Evolutionary conservation across 352 stramenopile species (phyloP).

Genomic region (Lagenidium sp.): DNA sequence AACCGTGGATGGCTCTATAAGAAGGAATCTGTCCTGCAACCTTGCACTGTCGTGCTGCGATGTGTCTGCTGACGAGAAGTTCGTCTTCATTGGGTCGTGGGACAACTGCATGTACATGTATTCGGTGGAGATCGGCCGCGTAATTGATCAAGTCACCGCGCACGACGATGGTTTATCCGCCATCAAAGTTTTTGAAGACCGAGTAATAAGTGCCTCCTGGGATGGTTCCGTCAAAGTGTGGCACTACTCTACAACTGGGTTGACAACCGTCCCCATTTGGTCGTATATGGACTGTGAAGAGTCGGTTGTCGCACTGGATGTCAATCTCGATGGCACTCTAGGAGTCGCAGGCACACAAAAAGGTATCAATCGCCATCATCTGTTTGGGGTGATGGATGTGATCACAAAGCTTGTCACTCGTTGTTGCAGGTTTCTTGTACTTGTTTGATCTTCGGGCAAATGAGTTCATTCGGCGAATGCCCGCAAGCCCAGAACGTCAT

Average conservation of each 20-base stretch:
- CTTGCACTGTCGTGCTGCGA: constrained; percentile 71
- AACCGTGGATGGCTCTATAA: constrained; percentile 49
- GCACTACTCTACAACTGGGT: constrained; percentile 61
- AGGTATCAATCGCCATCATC: too few relatives aligned
- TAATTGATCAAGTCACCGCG: constrained; percentile 73
- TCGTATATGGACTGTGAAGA: constrained; percentile 77
- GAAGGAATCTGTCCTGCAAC: constrained; percentile 66
- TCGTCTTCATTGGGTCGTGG: constrained; percentile 74
- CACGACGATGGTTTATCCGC: constrained; percentile 73
- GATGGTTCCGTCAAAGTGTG: constrained; percentile 77
- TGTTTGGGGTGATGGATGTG: too few relatives aligned
- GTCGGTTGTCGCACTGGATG: constrained; percentile 49
- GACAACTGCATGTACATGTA: constrained; percentile 87
- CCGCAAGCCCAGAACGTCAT: constrained; percentile 39
- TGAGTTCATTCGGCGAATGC: constrained; percentile 52
- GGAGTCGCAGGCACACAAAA: constrained; percentile 55
- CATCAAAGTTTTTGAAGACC: constrained; percentile 70
- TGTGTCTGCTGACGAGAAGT: constrained; percentile 74
- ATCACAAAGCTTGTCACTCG: too few relatives aligned
- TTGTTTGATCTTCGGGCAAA: constrained; percentile 60
- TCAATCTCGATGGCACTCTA: constrained; percentile 51
- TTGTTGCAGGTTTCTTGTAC: constrained; percentile 50
- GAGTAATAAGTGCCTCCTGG: constrained; percentile 60
- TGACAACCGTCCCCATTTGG: constrained; percentile 48
- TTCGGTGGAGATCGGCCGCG: constrained; percentile 69